Percentiles rank a stretch among this genome's conserved stretches.
These are phyloP conservation scores for Dactylellina sp. DNA, from an alignment of 2,329 filamentous ascomycete species.

Conservation along the genomic window DNA sequence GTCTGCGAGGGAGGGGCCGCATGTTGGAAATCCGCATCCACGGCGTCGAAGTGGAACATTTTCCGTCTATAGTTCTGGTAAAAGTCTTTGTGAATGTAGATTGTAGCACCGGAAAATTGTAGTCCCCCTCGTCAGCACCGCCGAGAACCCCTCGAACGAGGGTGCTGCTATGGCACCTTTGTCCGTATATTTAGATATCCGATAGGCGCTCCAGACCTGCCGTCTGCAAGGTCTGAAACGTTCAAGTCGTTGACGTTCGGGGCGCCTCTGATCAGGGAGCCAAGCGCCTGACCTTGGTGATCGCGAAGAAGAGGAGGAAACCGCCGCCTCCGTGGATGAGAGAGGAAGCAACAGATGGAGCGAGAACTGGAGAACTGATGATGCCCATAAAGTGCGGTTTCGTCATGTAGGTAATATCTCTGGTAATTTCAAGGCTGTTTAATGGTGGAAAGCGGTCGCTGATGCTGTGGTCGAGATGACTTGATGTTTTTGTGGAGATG, in stretches of 20 bases:
- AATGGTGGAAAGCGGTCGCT: slow-evolving; percentile 3
- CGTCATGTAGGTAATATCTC: slow-evolving; percentile 40
- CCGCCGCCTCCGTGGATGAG: slow-evolving; percentile 47
- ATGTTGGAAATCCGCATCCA: slow-evolving; percentile 52
- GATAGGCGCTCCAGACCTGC: slow-evolving; percentile 24
- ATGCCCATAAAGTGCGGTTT: slow-evolving; percentile 56
- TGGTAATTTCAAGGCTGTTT: slow-evolving; percentile 6
- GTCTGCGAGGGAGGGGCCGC: slow-evolving; percentile 26
- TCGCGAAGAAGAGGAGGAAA: slow-evolving; percentile 53
- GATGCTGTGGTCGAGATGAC: slow-evolving; percentile 25
- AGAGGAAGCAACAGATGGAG: slow-evolving; percentile 46
- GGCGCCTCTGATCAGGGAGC: slow-evolving; percentile 47
- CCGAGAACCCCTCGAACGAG: slow-evolving; percentile 30
- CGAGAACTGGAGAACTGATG: slow-evolving; percentile 46
- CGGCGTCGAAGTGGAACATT: slow-evolving; percentile 56
- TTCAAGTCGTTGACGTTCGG: slow-evolving; percentile 16
- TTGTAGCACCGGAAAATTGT: not conserved
- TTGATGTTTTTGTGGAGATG: slow-evolving; percentile 44
- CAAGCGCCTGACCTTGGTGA: slow-evolving; percentile 50
- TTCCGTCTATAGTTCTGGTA: not conserved
- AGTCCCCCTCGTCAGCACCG: slow-evolving; percentile 16
- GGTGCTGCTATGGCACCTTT: slow-evolving; percentile 21
- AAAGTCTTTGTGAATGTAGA: not conserved
- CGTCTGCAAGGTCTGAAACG: slow-evolving; percentile 10
- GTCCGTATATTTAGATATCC: slow-evolving; percentile 28